Evolutionary conservation across 495 filamentous ascomycete species (phyloP), one percentile per base, ranked within the genome.

Genomic region (Tricharina praecox): DNA sequence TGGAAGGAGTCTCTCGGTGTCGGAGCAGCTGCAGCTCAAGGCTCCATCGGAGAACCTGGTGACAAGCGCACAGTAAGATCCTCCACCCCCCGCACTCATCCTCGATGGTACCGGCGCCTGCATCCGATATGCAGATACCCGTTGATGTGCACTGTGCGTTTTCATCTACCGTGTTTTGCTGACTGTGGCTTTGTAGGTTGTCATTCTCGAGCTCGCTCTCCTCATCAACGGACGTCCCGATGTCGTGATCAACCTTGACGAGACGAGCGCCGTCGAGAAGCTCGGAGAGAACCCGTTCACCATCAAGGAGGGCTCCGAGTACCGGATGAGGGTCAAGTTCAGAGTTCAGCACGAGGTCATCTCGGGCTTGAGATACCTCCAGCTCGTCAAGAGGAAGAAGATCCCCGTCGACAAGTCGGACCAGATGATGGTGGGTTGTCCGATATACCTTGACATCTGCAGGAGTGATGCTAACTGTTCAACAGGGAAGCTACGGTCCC

Each of bases 1-100:
- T 97, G 90, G 83, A 97, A 97, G 70, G 77, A 84, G 56, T 95
- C 90, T 2, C 76, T 97, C 26, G 90, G 92, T 51, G 73, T 96
- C 39, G 78, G 83, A 54, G 70, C 68, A 39, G 60, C 67, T 47
- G 69, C 68, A 38, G 55, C 60, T 26, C 67, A 70, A 30, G 65
- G 78, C 3, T 76, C 79, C 25, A 69, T 73, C 39, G 70, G 66
- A 40, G 49, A 64, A 32, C 61, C 63, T 18, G 57, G 53, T 13
- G 58, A 61, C 40, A 37, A 0, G 0, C 53, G 58, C 18, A 56
- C 53, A 28, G 58, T 61, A 47, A 9, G 19, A 34, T 23, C 11
- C 30, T n/a, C n/a, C n/a, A n/a, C n/a, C n/a, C n/a, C n/a, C n/a
- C n/a, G n/a, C n/a, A n/a, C n/a, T n/a, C n/a, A n/a, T n/a, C n/a